Base-by-base conservation (phyloP, 23 red algal species). In the Gracilaria caudata region DNA sequence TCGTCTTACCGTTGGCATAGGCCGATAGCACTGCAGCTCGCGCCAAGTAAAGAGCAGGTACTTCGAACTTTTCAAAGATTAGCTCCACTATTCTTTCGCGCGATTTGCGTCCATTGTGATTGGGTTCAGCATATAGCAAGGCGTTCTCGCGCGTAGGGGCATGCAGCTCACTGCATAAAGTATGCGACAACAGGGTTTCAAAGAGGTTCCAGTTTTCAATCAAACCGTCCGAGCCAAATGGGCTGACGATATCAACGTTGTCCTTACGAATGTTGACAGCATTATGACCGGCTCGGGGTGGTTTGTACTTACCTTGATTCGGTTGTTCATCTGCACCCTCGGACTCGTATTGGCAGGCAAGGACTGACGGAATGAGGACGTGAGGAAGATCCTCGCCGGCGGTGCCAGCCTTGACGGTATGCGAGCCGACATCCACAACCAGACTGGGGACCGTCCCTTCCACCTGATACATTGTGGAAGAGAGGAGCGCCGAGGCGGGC, bases 51-150 rank as follows among this genome's bases (percentile, higher is more conserved):
- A 95, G 60, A 20, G 97, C 93, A 32, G 97, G 97, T 10, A 89
- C 93, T 58, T 93, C 68, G 60, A 94, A 95, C 84, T 93, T 99
- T 43, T 99, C 97, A 86, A 99, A 95, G 16, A 99, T 77, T 24
- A 95, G 49, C 82, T 99, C 87, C 26, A 82, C 76, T 19, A 99
- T 81, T 65, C 90, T 87, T 71, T 99, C 97, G 17, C 97, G 81
- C 51, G 87, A 49, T 56, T 80, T 73, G 25, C 88, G 83, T 35
- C 83, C 78, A 17, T 94, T 95, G 60, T 99, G 92, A 30, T 68
- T 85, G 17, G 97, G 92, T 55, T 99, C 97, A 19, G 90, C 93
- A 49, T 64, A 80, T 39, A 95, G 64, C 20, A 99, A 53, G 1
- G 97, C 93, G 72, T 94, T 88, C 10, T 95, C 94, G 33, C 92